Base-by-base conservation (phyloP, 352 stramenopile genomes). In the Lagenidium giganteum region DNA sequence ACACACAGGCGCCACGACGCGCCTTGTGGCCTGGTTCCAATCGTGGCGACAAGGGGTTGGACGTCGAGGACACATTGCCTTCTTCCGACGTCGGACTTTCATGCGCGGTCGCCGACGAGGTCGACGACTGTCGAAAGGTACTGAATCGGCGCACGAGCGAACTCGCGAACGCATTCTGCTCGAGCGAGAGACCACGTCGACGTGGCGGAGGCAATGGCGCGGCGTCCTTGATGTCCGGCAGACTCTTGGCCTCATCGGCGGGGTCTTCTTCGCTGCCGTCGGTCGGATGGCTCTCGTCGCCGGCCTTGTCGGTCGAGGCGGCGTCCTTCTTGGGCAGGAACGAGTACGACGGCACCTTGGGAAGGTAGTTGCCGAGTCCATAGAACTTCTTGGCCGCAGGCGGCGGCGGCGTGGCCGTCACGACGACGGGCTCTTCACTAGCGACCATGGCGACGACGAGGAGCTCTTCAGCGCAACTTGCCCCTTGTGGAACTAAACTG, bases 1-100 rank as follows among this genome's bases (percentile, higher is more conserved):
- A 61, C 4, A 93, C 81, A 39, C 77, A 92, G 31, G 69, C 67
- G 6, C 73, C 73, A n/a, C 73, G 70, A 9, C 65, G 61, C n/a
- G 58, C 57, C 37, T 80, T 80, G 12, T 69, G 16, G 12, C 32
- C 56, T 4, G 58, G 35, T 9, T 86, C 73, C 11, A 57, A 61
- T 8, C 49, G 50, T 1, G 65, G 67, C 1, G 65, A 71, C 35
- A 18, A 26, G 7, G 42, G 32, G 18, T 42, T 48, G 2, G 31
- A 50, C n/a, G n/a, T n/a, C n/a, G n/a, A n/a, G n/a, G n/a, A n/a
- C n/a, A n/a, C n/a, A n/a, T n/a, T n/a, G n/a, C n/a, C n/a, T n/a
- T n/a, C n/a, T n/a, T n/a, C n/a, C n/a, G n/a, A n/a, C n/a, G n/a
- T n/a, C 23, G 52, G 52, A 26, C 52, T 61, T 11, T 61, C 45